Conservation (phyloP, 257 asterid species). For the Coffea eugenioides region DNA sequence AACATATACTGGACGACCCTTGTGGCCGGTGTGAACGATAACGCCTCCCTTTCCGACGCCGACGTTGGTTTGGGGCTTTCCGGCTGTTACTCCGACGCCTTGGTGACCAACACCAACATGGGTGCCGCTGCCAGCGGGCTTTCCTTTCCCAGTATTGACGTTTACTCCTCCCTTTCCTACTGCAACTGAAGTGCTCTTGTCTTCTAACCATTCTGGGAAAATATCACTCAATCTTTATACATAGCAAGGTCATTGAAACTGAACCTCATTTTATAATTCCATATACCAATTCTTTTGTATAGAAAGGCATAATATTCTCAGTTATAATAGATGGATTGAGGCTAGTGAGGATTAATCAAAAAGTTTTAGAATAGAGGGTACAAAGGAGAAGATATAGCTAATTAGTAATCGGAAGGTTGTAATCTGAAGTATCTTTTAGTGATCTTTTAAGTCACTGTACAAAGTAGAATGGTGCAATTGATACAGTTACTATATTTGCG, state of each 20-base stretch:
- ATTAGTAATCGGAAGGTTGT: neutral
- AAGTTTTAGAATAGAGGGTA: neutral
- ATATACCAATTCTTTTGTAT: too few species aligned
- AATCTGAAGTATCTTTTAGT: too few species aligned
- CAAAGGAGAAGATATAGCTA: neutral
- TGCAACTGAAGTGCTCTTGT: slow-evolving; percentile 33
- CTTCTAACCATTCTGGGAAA: slow-evolving; percentile 24
- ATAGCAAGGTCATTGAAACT: neutral
- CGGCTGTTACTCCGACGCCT: slow-evolving; percentile 33
- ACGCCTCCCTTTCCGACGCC: slow-evolving; percentile 18
- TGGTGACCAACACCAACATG: neutral
- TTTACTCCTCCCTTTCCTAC: slow-evolving; percentile 23
- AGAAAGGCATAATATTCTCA: too few species aligned
- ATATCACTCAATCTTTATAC: too few species aligned
- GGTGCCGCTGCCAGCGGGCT: neutral
- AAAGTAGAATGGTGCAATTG: too few species aligned
- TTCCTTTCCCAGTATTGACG: slow-evolving; percentile 25
- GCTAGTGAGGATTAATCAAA: neutral
- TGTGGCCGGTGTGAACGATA: slow-evolving; percentile 47
- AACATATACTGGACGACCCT: slow-evolving; percentile 48
- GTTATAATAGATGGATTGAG: neutral
- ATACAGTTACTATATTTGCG: neutral
- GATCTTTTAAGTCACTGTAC: too few species aligned
- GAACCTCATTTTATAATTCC: too few species aligned
- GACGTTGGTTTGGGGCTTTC: slow-evolving; percentile 27